These are phyloP conservation scores for Chimonanthus praecox DNA, from an alignment of 164 flowering plant genomes.

Conservation along the genomic window DNA sequence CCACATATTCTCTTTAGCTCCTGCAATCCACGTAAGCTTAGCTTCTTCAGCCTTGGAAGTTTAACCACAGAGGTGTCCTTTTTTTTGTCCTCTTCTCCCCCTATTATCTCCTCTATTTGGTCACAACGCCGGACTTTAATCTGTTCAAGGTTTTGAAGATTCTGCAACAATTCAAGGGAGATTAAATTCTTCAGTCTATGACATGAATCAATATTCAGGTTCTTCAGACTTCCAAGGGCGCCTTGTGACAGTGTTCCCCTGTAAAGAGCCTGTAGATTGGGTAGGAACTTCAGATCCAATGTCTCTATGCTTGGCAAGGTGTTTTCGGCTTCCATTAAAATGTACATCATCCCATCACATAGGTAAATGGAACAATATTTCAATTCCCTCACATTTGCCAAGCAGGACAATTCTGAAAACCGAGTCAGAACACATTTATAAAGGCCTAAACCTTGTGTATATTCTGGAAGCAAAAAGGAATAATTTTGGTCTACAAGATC, in stretches of 20 bases:
- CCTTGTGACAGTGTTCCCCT: constrained; percentile 1
- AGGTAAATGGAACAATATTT: neutral
- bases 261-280: neutral
- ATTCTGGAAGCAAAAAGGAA: constrained; percentile 3
- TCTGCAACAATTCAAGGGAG: neutral
- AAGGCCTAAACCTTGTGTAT: neutral
- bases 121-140: neutral
- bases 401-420: neutral
- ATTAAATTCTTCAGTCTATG: constrained; percentile 1
- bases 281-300: neutral
- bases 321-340: neutral
- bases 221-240: constrained; percentile 1
- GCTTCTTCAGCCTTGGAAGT: constrained; percentile 2
- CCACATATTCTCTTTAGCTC: neutral
- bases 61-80: neutral
- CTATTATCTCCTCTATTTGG: constrained; percentile 4
- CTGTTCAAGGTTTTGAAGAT: constrained; percentile 9
- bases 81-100: neutral
- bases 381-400: neutral
- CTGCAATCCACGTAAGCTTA: neutral
- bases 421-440: neutral
- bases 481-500: neutral
- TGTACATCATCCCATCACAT: constrained; percentile 1
- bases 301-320: neutral
- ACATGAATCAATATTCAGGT: neutral